Base-by-base conservation (phyloP, 345 rosid species). In the Populus tremula region DNA sequence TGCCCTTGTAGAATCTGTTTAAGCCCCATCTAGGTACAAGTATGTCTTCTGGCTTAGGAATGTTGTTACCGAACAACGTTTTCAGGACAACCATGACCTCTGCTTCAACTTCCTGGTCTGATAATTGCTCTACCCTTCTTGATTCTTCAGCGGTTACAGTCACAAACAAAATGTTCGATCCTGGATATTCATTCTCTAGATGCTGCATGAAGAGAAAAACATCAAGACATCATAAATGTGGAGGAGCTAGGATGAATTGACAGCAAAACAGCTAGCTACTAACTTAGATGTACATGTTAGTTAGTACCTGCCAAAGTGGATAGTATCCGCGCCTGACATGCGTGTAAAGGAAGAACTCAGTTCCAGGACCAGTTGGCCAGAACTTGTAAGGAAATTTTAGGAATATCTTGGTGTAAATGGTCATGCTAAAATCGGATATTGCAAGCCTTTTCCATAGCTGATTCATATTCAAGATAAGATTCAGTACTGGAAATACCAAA, bases 381-480 rank as follows among this genome's bases (percentile, higher is more conserved):
- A 82, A 82, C 62, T 45, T 75, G 76, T 41, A 75, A 2, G 85
- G 84, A 39, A 85, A 82, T 33, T 80, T 85, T 31, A 82, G 72
- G 50, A 82, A 82, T 20, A 80, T 85, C 80, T 82, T 80, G 31
- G 87, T 82, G 29, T 77, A 85, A 17, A 78, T 33, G 13, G 80
- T 77, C 87, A 85, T 80, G 73, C 80, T 65, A 65, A 79, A 82
- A 8, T 79, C 71, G 3, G 63, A 41, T 69, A 82, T 79, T 10
- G 85, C 85, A n/a, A 70, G 16, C 27, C 56, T 79, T 77, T 82
- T 85, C 87, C 87, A 85, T n/a, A 64, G 31, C 87, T 79, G 83
- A 33, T 33, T 2, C 35, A 38, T 35, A 47, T 35, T n/a, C 62
- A 66, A 35, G 8, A 67, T 33, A 27, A 27, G 6, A 74, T 17